phyloP scores from a whole-genome alignment of 257 asterid genomes.

The Solanum habrochaites region DNA sequence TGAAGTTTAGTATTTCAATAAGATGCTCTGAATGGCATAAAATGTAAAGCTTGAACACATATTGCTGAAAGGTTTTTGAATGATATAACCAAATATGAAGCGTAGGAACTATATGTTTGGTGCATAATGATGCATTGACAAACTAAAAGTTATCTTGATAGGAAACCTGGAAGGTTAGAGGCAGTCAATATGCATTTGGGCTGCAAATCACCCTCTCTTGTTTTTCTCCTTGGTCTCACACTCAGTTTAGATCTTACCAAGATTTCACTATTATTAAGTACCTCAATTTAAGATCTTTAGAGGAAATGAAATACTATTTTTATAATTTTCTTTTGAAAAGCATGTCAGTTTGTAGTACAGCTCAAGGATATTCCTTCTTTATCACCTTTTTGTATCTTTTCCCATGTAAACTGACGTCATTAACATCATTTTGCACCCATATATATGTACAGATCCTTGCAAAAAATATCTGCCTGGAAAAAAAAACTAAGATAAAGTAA shows the following conservation, averaged over 20 bases:
- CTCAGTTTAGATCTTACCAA: not conserved
- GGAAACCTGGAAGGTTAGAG: not conserved
- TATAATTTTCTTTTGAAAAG: not conserved
- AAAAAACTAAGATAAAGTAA: not conserved
- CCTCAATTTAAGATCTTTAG: not conserved
- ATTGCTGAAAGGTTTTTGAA: not conserved
- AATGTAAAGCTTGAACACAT: not conserved
- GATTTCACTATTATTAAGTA: not conserved
- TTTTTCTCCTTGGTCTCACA: not conserved
- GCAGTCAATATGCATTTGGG: not conserved
- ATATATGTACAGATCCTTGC: not conserved
- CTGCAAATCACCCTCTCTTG: not conserved
- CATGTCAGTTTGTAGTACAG: not conserved
- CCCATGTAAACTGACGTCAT: not conserved
- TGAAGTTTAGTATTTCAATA: not conserved
- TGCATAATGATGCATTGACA: not conserved
- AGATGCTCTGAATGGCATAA: not conserved
- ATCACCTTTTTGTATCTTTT: not conserved
- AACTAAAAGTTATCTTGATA: not conserved
- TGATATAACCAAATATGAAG: not conserved
- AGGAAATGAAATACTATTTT: not conserved
- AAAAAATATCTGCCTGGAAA: not conserved
- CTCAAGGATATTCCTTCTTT: not conserved
- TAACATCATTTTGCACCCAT: not conserved
- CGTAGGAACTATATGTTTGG: not conserved